These are phyloP conservation scores for Paraphoma sp. DNA, from an alignment of 2,329 filamentous ascomycete genomes.

Conservation along the genomic window DNA sequence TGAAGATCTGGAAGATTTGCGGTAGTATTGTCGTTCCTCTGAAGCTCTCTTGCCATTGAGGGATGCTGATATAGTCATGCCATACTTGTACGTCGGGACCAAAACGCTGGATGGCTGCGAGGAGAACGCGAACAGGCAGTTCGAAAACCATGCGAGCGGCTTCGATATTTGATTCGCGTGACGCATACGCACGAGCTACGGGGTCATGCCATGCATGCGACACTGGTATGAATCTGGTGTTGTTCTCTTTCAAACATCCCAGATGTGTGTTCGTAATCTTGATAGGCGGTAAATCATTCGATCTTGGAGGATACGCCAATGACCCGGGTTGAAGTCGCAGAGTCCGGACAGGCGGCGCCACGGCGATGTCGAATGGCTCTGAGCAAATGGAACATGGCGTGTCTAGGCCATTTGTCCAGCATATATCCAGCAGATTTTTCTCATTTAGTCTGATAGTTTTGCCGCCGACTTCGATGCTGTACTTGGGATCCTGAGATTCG, in stretches of 20 bases:
- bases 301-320: background rate
- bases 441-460: background rate
- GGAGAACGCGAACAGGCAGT: constrained; percentile 4
- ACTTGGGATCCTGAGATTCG: background rate
- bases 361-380: constrained; percentile 5
- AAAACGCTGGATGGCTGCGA: constrained; percentile 7
- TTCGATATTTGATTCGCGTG: constrained; percentile 2
- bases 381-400: constrained; percentile 9
- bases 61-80: constrained; percentile 16
- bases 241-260: constrained; percentile 4
- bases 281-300: constrained; percentile 1
- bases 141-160: constrained; percentile 9
- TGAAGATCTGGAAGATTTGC: constrained; percentile 14
- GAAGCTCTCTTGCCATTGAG: constrained; percentile 11
- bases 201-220: constrained; percentile 14
- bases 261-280: constrained; percentile 8
- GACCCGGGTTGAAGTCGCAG: background rate
- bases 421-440: constrained; percentile 4
- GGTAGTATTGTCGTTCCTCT: constrained; percentile 10
- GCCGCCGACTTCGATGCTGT: background rate
- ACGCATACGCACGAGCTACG: constrained; percentile 8
- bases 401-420: constrained; percentile 12
- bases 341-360: constrained; percentile 7
- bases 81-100: constrained; percentile 7
- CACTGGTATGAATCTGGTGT: constrained; percentile 7